phyloP scores from a whole-genome alignment of 225 moss, liverwort and hornwort genomes.

The Physcomitrium patens region DNA sequence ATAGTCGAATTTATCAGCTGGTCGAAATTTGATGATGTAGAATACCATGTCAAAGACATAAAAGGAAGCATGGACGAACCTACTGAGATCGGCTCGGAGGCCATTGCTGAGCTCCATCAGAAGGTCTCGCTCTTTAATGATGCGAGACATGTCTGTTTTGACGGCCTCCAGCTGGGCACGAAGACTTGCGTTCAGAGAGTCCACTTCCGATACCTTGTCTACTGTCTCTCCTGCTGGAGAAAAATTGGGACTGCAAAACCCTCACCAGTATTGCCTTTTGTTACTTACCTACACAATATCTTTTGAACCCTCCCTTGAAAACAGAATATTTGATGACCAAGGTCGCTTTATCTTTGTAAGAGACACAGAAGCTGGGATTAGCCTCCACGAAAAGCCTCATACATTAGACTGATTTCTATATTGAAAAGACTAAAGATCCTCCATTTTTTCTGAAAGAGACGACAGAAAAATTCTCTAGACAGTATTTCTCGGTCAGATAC shows the following conservation, averaged over 20 bases:
- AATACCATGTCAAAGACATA: neutral
- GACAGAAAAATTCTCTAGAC: conserved; percentile 4
- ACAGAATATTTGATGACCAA: neutral
- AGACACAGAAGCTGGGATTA: neutral
- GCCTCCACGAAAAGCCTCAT: conserved; percentile 14
- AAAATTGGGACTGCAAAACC: conserved; percentile 47
- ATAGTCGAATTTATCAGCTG: neutral
- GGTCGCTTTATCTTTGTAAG: conserved; percentile 1
- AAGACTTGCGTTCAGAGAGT: conserved; percentile 68
- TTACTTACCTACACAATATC: conserved; percentile 27
- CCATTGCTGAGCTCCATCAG: conserved; percentile 97
- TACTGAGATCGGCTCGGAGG: conserved; percentile 83
- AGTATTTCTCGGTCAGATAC: conserved; percentile 8
- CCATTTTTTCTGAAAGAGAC: conserved; percentile 3
- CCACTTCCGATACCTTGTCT: conserved; percentile 57
- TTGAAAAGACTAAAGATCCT: neutral
- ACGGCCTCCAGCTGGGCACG: conserved; percentile 71
- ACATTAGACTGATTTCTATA: conserved; percentile 1
- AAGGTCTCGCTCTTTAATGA: conserved; percentile 85
- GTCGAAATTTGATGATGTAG: conserved; percentile 10
- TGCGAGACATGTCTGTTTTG: conserved; percentile 69
- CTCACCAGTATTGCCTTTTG: conserved; percentile 22
- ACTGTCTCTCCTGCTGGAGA: conserved; percentile 31
- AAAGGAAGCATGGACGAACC: conserved; percentile 50
- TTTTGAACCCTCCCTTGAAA: conserved; percentile 6